A percentile compares a stretch with the other conserved stretches of the same genome.
Conservation (phyloP, 2,329 filamentous ascomycete species). For the Ramularia endophylla region DNA sequence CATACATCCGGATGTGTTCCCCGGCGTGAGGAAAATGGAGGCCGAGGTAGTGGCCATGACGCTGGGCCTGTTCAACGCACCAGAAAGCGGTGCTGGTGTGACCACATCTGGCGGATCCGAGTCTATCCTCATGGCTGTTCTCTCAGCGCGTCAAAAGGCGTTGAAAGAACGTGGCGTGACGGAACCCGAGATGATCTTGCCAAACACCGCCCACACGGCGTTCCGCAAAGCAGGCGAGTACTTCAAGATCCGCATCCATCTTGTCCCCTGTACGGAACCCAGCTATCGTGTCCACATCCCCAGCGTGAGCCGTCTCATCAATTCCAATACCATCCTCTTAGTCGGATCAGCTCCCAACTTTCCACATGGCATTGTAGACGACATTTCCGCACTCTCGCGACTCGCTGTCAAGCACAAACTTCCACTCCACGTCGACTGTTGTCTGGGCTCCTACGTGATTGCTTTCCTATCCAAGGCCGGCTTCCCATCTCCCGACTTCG, state of each 20-base stretch:
- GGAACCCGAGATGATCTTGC: constrained; percentile 96
- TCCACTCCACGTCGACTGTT: constrained; percentile 95
- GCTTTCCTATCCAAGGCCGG: constrained; percentile 90
- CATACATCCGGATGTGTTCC: constrained; percentile 97
- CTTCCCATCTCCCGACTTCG: constrained; percentile 81
- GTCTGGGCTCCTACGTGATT: constrained; percentile 89
- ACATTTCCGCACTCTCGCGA: constrained; percentile 78
- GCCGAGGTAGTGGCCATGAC: constrained; percentile 97
- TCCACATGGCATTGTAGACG: constrained; percentile 95
- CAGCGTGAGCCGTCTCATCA: constrained; percentile 77
- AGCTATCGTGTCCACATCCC: constrained; percentile 76
- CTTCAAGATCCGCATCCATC: constrained; percentile 92
- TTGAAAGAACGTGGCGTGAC: constrained; percentile 79
- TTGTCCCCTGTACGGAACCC: constrained; percentile 80
- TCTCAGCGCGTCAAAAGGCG: constrained; percentile 85
- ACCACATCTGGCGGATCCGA: constrained; percentile 92
- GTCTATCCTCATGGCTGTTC: constrained; percentile 91
- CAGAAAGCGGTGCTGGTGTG: constrained; percentile 76
- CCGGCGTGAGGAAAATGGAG: constrained; percentile 98
- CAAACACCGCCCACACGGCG: constrained; percentile 89
- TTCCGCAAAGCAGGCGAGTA: constrained; percentile 94
- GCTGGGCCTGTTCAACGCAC: constrained; percentile 70
- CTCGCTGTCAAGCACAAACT: constrained; percentile 74
- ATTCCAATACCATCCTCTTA: constrained; percentile 86
- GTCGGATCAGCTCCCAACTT: constrained; percentile 97